Evolutionary conservation across 495 filamentous ascomycete species (phyloP), one percentile per base, ranked within the genome.

Genomic region (Podospora anserina): DNA sequence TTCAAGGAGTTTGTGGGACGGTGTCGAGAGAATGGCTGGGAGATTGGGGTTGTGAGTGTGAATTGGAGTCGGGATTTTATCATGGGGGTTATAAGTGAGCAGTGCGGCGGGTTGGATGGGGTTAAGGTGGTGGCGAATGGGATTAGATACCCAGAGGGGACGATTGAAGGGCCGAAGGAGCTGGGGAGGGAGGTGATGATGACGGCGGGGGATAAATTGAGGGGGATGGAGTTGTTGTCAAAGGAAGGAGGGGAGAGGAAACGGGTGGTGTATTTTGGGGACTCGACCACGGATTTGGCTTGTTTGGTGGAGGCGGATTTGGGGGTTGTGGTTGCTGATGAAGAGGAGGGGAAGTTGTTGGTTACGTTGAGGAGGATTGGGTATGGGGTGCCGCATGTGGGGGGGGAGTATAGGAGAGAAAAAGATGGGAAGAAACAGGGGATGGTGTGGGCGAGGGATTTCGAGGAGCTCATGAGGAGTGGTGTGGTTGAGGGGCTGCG

Each of bases 41-140:
- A 70, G 34, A 70, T 81, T 61, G 75, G 72, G 26, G 70, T 84
- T 3, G 73, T 84, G 7, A 81, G 78, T 15, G 80, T 84, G 2
- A 84, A 84, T 58, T 84, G 81, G 82, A 80, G 78, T 4, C 56
- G 71, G 0, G 72, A 74, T n/a, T 83, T 83, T 65, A 80, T 83
- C 9, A 65, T 73, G 13, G 74, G 76, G 16, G 75, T 74, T 9
- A 63, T 63, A 9, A 32, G 34, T 19, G n/a, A 65, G 56, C 15
- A 49, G n/a, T 56, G 30, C 1, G 3, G 44, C 7, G 18, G 63
- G 19, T 16, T 15, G 7, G 27, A 28, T 4, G n/a, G 67, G 34
- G 54, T n/a, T 30, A 70, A 28, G 65, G 30, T 70, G 30, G 61
- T 77, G 5, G 61, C 69, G 34, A 83, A 82, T 55, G 72, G 70